These are phyloP conservation scores for Centrapalus pauciflorus DNA, from an alignment of 129 eudicot genomes.

Conservation along the genomic window DNA sequence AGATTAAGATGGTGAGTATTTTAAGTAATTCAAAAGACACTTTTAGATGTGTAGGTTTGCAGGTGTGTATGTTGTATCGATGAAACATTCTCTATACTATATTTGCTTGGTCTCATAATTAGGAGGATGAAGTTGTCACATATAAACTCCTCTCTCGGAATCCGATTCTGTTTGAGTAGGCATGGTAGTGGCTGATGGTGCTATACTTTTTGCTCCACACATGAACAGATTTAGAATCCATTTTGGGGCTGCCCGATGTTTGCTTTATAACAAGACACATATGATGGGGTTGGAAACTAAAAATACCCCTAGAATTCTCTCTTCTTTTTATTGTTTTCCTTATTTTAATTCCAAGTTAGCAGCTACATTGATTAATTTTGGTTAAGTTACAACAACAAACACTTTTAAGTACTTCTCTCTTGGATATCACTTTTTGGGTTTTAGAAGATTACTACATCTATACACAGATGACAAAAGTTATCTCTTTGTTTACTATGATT, in stretches of 20 bases:
- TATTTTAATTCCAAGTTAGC: too few relatives aligned
- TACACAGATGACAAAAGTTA: background rate
- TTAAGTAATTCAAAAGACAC: background rate
- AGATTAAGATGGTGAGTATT: slow-evolving; percentile 58
- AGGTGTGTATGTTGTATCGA: background rate
- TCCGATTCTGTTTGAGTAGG: background rate
- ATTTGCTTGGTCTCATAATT: background rate
- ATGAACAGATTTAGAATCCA: background rate
- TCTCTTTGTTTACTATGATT: background rate
- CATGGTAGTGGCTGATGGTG: background rate
- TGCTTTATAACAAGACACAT: too few relatives aligned
- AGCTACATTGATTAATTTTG: too few relatives aligned
- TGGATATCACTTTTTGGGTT: too few relatives aligned
- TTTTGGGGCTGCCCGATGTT: background rate
- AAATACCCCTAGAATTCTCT: too few relatives aligned
- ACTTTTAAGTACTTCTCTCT: too few relatives aligned
- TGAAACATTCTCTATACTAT: background rate
- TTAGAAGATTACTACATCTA: background rate
- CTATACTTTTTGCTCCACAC: background rate
- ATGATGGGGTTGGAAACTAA: too few relatives aligned
- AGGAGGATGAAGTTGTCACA: background rate
- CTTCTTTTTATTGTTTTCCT: too few relatives aligned
- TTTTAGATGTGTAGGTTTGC: background rate
- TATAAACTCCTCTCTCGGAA: too few relatives aligned
- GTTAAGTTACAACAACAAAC: too few relatives aligned